Evolutionary conservation across 139 green algal genomes (phyloP).

Genomic region (Volvox africanus): DNA sequence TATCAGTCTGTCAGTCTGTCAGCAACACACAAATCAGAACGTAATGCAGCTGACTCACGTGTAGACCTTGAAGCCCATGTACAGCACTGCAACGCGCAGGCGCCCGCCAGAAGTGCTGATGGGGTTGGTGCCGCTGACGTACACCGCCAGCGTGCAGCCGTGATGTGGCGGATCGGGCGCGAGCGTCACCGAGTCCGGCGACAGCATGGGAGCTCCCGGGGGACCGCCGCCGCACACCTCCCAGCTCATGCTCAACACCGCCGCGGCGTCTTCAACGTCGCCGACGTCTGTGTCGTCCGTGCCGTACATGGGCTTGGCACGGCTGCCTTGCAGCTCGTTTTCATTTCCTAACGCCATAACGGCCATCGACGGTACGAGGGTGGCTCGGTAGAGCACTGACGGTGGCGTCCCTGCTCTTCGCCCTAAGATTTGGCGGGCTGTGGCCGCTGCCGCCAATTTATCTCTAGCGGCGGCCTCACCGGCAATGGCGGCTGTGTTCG

Average conservation of each 20-base stretch:
- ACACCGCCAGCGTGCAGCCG: conserved; percentile 19
- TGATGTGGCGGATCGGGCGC: conserved; percentile 19
- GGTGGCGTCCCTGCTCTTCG: too few relatives aligned
- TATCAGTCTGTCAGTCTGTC: too few relatives aligned
- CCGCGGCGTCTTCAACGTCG: neutral
- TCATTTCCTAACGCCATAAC: too few relatives aligned
- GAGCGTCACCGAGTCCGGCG: conserved; percentile 16
- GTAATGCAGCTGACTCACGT: neutral
- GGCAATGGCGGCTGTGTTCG: too few relatives aligned
- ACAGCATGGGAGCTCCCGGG: neutral
- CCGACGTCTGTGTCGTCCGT: neutral
- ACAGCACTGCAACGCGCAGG: neutral
- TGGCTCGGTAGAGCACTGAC: too few relatives aligned
- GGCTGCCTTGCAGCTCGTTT: neutral
- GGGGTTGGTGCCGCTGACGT: conserved; percentile 16
- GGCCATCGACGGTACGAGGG: neutral
- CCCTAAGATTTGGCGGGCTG: too few relatives aligned
- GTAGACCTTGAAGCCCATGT: conserved; percentile 35
- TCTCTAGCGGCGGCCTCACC: too few relatives aligned
- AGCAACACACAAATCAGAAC: too few relatives aligned
- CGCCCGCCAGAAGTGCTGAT: neutral
- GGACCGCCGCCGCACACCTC: conserved; percentile 6
- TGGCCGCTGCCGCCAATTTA: too few relatives aligned
- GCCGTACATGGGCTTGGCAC: neutral
- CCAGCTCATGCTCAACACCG: conserved; percentile 10